Base-by-base conservation (phyloP, 345 rosid species). In the Sisymbrium altissimum region DNA sequence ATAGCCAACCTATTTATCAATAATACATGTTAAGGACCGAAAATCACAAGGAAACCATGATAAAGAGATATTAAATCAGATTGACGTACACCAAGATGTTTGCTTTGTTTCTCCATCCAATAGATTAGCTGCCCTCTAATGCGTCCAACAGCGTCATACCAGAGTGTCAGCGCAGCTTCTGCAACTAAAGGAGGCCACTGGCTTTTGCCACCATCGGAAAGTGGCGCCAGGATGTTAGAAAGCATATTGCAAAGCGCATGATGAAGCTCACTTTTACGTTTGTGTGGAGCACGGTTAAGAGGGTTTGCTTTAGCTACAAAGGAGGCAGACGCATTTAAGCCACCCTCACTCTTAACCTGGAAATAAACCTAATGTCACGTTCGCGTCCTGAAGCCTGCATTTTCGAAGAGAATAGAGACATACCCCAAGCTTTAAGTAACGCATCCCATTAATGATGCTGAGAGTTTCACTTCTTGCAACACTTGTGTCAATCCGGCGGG, bases 51-150 rank as follows among this genome's bases (percentile, higher is more conserved):
- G 48, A 43, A 50, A 50, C 54, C 50, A 56, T 48, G 46, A 35
- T 12, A 15, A 46, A 38, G 62, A 17, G 49, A 71, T 50, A 66
- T 44, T 32, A 57, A 12, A 32, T 56, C 54, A 71, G 65, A 57
- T 30, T 40, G 72, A 81, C 97, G 84, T 78, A 92, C 97, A 64
- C 97, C 85, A 50, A 95, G 81, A 84, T 95, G 97, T 80, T 95
- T 95, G 85, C 96, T 95, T 82, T 95, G 99, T 81, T 90, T 95
- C 71, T 95, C 99, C 97, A 95, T 88, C 99, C 99, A 95, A 74
- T 87, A 86, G 62, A 89, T 79, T 70, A 92, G 97, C 68, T 85
- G 89, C 69, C 67, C 83, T 77, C 97, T 88, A 73, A 95, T 89
- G 71, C 92, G 90, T 63, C 93, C 96, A 71, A 95, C 97, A 69